A percentile compares a stretch with the other conserved stretches of the same genome.
These are phyloP conservation scores for Amyloporia xantha DNA, from an alignment of 768 basidiomycete species.

Conservation along the genomic window DNA sequence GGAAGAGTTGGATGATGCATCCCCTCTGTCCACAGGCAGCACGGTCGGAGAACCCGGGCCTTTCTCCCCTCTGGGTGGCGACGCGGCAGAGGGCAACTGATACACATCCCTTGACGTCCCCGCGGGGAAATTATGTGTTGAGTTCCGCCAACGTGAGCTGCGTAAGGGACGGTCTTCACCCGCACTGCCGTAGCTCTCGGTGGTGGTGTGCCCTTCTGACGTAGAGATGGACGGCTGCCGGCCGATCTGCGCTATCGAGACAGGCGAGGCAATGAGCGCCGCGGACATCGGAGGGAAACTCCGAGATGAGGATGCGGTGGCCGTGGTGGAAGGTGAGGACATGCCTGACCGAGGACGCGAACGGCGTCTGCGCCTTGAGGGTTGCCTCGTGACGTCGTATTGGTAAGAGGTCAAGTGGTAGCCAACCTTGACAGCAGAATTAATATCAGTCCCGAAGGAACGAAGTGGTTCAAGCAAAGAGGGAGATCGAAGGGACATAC, in stretches of 20 bases:
- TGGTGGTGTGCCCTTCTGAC: conserved; percentile 10
- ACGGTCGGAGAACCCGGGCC: not conserved
- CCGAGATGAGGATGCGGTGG: conserved; percentile 10
- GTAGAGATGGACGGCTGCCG: conserved; percentile 7
- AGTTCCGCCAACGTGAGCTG: conserved; percentile 16
- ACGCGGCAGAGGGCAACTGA: conserved; percentile 3
- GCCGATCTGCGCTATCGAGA: conserved; percentile 6
- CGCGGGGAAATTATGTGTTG: conserved; percentile 8
- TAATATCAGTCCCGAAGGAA: not conserved
- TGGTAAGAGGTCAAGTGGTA: conserved; percentile 22
- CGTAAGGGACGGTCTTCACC: conserved; percentile 15
- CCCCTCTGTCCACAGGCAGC: not conserved
- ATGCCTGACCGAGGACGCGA: conserved; percentile 12
- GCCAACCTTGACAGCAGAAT: conserved; percentile 18
- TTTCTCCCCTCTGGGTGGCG: not conserved
- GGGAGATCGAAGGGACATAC: conserved; percentile 34
- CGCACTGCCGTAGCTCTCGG: conserved; percentile 9
- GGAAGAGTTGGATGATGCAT: conserved; percentile 10
- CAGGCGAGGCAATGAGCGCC: conserved; percentile 3
- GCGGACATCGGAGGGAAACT: conserved; percentile 17
- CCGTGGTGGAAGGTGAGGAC: conserved; percentile 12
- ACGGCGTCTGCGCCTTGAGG: conserved; percentile 16
- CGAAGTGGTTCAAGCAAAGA: not conserved
- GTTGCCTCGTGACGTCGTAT: conserved; percentile 19
- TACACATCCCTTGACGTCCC: conserved; percentile 6